These are phyloP conservation scores for Funneliformis geosporum DNA, from an alignment of 192 early-diverging fungal genomes.

Conservation along the genomic window DNA sequence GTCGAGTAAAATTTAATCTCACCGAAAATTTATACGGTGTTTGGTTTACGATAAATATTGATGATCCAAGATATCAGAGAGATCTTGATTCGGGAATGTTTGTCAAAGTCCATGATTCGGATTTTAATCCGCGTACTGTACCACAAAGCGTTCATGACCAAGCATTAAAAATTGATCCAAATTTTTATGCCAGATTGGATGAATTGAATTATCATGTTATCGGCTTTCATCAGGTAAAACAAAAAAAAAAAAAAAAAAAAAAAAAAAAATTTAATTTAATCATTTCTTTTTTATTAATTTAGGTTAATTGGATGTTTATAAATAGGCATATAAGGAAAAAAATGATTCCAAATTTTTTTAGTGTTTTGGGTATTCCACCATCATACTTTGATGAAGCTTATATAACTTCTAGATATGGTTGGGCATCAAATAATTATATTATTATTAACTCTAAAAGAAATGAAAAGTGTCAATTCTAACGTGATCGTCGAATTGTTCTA, in stretches of 20 bases:
- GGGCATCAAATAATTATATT: background rate
- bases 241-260: background rate
- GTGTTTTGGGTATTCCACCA: conserved; percentile 15
- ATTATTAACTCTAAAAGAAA: background rate
- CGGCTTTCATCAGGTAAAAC: conserved; percentile 23
- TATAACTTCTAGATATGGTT: conserved; percentile 24
- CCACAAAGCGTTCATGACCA: background rate
- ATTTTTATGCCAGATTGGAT: conserved; percentile 9
- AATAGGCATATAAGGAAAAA: conserved; percentile 23
- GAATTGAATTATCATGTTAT: conserved; percentile 24
- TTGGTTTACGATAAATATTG: conserved; percentile 14
- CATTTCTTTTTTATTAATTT: background rate
- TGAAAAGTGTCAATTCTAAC: background rate
- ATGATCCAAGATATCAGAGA: conserved; percentile 13
- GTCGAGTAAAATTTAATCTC: conserved; percentile 2
- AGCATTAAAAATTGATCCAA: background rate
- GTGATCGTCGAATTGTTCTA: background rate
- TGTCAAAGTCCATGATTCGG: conserved; percentile 25
- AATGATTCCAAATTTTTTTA: background rate
- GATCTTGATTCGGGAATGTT: conserved; percentile 14
- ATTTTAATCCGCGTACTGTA: conserved; percentile 26
- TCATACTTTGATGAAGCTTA: background rate
- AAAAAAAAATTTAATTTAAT: background rate
- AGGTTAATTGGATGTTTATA: conserved; percentile 34
- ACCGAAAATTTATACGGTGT: background rate